phyloP scores from a whole-genome alignment of 169 alveolate species.

The Eimeria acervulina region DNA sequence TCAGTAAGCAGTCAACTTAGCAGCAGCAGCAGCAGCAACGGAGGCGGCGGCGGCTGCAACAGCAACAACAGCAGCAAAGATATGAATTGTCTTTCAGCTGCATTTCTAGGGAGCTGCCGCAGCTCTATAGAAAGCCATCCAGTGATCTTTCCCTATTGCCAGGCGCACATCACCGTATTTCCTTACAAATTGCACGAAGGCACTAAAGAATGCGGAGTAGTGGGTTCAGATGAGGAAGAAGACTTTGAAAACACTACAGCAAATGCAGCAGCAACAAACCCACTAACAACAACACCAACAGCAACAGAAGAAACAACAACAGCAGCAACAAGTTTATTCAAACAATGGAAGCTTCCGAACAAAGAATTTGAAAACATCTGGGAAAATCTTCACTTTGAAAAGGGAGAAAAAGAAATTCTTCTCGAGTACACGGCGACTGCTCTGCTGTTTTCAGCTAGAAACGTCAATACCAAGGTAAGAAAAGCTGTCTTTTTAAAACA shows the following conservation, averaged over 20 bases:
- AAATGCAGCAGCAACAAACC: background rate
- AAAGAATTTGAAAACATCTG: conserved; percentile 88
- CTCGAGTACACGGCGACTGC: conserved; percentile 88
- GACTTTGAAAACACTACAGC: background rate
- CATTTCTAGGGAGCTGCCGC: background rate
- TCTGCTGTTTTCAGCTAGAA: conserved; percentile 87
- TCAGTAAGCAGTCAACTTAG: background rate
- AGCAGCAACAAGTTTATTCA: conserved; percentile 83
- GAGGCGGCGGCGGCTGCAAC: too few relatives aligned
- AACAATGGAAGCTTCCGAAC: conserved; percentile 89
- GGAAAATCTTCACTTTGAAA: conserved; percentile 90
- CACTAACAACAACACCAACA: background rate
- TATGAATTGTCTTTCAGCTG: background rate
- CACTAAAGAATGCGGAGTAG: background rate
- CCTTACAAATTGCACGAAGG: conserved; percentile 54
- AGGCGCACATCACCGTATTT: conserved; percentile 12
- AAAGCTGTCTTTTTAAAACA: background rate
- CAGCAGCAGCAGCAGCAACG: too few relatives aligned
- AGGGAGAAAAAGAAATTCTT: conserved; percentile 86
- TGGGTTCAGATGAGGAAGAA: conserved; percentile 1
- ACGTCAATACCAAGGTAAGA: conserved; percentile 83
- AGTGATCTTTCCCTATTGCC: conserved; percentile 26
- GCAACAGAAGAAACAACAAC: background rate
- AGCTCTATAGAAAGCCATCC: conserved; percentile 7
- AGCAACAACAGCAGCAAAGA: background rate